phyloP scores from a whole-genome alignment of 2,329 filamentous ascomycete species.

The Rasamsonia emersonii region DNA sequence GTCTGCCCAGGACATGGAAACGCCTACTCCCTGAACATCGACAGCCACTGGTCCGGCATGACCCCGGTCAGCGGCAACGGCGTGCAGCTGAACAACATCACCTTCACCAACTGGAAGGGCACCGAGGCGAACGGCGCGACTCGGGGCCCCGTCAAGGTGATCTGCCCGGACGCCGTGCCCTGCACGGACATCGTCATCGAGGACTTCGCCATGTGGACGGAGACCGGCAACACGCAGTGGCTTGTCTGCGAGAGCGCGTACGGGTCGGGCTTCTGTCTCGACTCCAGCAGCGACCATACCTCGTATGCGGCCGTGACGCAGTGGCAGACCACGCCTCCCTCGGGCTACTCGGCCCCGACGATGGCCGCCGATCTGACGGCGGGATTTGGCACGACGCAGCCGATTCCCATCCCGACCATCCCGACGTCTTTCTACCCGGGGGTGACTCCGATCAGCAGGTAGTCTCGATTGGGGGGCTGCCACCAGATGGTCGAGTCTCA shows the following conservation, averaged over 20 bases:
- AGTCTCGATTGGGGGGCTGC: no score
- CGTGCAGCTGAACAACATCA: slow-evolving; percentile 46
- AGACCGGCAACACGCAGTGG: slow-evolving; percentile 22
- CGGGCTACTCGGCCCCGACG: slow-evolving; percentile 19
- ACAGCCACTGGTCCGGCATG: slow-evolving; percentile 46
- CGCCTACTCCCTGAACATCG: slow-evolving; percentile 49
- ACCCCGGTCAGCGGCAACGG: slow-evolving; percentile 37
- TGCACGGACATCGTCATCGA: slow-evolving; percentile 45
- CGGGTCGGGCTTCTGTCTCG: slow-evolving; percentile 40
- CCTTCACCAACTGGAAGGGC: slow-evolving; percentile 49
- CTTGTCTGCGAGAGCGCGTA: slow-evolving; percentile 45
- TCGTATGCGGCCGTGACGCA: slow-evolving; percentile 14
- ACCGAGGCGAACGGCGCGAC: slow-evolving; percentile 40
- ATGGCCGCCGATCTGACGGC: slow-evolving; percentile 18
- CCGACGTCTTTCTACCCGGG: slow-evolving; percentile 24
- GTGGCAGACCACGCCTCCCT: slow-evolving; percentile 16
- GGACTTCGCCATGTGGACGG: slow-evolving; percentile 43
- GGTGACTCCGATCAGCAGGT: slow-evolving; percentile 18
- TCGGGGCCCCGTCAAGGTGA: slow-evolving; percentile 46
- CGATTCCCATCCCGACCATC: slow-evolving; percentile 21
- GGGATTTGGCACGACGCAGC: slow-evolving; percentile 16
- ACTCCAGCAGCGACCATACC: slow-evolving; percentile 14
- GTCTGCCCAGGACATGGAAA: slow-evolving; percentile 43
- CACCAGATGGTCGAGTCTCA: no score
- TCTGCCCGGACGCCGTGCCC: slow-evolving; percentile 43